These are phyloP conservation scores for Backusella tarrabulga DNA, from an alignment of 192 early-diverging fungal species.

Conservation along the genomic window DNA sequence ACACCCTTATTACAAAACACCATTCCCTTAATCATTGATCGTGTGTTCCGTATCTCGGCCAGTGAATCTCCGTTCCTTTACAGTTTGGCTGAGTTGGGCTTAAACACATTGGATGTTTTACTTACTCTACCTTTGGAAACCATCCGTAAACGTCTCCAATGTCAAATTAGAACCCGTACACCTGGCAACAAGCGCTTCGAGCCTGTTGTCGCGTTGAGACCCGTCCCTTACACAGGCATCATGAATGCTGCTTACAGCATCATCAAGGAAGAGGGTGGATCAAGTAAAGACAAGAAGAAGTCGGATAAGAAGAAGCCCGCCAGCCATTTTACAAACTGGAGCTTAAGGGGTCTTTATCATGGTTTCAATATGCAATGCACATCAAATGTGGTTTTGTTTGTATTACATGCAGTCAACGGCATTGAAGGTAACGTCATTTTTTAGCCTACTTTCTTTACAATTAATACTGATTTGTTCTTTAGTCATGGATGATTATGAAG, in stretches of 20 bases:
- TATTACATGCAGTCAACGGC: constrained; percentile 54
- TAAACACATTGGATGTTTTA: constrained; percentile 69
- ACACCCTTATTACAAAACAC: constrained; percentile 69
- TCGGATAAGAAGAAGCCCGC: background rate
- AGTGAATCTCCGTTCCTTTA: constrained; percentile 64
- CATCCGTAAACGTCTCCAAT: constrained; percentile 78
- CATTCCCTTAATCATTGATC: constrained; percentile 64
- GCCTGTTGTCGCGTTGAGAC: constrained; percentile 62
- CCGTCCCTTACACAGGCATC: constrained; percentile 74
- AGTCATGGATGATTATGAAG: constrained; percentile 6
- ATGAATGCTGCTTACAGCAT: constrained; percentile 66
- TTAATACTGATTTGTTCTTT: background rate
- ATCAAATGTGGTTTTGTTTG: constrained; percentile 57
- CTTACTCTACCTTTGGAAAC: constrained; percentile 88
- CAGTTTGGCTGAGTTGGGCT: constrained; percentile 58
- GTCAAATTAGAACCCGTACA: constrained; percentile 67
- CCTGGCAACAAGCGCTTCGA: constrained; percentile 56
- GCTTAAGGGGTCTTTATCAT: constrained; percentile 66
- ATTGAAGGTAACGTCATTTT: constrained; percentile 44
- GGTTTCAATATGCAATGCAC: constrained; percentile 67
- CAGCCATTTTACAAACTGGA: constrained; percentile 43
- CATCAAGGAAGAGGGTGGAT: constrained; percentile 72
- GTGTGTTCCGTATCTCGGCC: constrained; percentile 54
- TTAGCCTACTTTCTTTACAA: background rate
- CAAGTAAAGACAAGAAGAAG: constrained; percentile 23